phyloP scores from a whole-genome alignment of 768 basidiomycete species.

The Tubosaeta sp. region DNA sequence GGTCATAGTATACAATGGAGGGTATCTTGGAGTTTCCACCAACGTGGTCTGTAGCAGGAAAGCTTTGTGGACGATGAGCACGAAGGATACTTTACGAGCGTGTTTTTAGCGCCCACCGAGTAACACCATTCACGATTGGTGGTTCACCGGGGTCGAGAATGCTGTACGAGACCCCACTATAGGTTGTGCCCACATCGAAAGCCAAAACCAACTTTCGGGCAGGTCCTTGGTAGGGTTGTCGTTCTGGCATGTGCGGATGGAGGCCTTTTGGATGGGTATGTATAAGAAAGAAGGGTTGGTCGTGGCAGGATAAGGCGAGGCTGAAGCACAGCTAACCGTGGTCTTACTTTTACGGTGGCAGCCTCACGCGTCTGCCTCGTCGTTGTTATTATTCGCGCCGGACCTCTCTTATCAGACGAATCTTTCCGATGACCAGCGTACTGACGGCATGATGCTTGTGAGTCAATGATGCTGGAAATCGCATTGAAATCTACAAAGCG shows the following conservation, averaged over 20 bases:
- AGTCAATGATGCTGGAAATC: too few species aligned
- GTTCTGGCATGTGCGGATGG: slow-evolving; percentile 19
- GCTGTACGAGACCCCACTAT: slow-evolving; percentile 45
- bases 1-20: slow-evolving; percentile 45
- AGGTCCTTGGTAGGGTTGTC: slow-evolving; percentile 39
- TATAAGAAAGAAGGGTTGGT: too few species aligned
- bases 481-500: too few species aligned
- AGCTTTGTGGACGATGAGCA: slow-evolving; percentile 30
- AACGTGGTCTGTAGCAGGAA: slow-evolving; percentile 43
- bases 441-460: too few species aligned
- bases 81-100: not conserved
- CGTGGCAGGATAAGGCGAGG: too few species aligned
- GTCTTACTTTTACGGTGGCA: too few species aligned
- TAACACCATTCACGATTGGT: slow-evolving; percentile 18
- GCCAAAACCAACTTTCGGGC: slow-evolving; percentile 43
- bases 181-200: slow-evolving; percentile 52
- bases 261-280: too few species aligned
- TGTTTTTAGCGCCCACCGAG: slow-evolving; percentile 16
- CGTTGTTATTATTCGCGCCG: too few species aligned
- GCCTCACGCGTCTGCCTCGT: too few species aligned
- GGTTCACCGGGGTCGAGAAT: slow-evolving; percentile 30
- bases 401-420: too few species aligned
- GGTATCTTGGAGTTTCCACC: slow-evolving; percentile 50
- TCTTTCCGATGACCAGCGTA: too few species aligned
- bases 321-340: too few species aligned